Evolutionary conservation across 805 yeast species (phyloP).

Genomic region (Candida ovalis): DNA sequence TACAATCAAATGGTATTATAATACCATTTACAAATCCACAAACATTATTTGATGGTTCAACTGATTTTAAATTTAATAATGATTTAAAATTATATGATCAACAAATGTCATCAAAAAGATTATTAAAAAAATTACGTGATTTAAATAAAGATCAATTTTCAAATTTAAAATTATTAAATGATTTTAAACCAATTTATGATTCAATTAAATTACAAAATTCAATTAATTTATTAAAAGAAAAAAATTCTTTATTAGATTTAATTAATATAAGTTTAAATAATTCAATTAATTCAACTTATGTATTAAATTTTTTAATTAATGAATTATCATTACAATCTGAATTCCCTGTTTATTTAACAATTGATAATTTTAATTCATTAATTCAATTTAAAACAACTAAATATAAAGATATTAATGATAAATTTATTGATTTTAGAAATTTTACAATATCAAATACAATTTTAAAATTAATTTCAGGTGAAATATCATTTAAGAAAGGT

Average conservation of each 20-base stretch:
- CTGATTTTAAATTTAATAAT: slow-evolving; percentile 58
- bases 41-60: slow-evolving; percentile 64
- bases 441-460: slow-evolving; percentile 62
- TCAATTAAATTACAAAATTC: slow-evolving; percentile 12
- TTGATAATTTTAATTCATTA: slow-evolving; percentile 72
- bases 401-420: slow-evolving; percentile 56
- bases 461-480: slow-evolving; percentile 52
- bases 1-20: slow-evolving; percentile 40
- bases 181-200: slow-evolving; percentile 19
- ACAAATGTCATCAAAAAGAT: slow-evolving; percentile 68
- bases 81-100: slow-evolving; percentile 55
- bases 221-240: slow-evolving; percentile 9
- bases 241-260: slow-evolving; percentile 42
- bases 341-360: slow-evolving; percentile 60
- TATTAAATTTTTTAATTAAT: slow-evolving; percentile 50
- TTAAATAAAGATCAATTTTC: slow-evolving; percentile 41
- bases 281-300: slow-evolving; percentile 34
- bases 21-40: slow-evolving; percentile 64
- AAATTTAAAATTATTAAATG: slow-evolving; percentile 23
- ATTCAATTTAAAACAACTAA: slow-evolving; percentile 50
- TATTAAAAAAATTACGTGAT: slow-evolving; percentile 48
- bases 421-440: slow-evolving; percentile 52
- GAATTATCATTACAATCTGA: slow-evolving; percentile 50
- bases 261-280: slow-evolving; percentile 22
- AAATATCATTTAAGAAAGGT: slow-evolving; percentile 50